Base-by-base conservation (phyloP, 2,329 filamentous ascomycete species). In the Ilyonectria sp. region DNA sequence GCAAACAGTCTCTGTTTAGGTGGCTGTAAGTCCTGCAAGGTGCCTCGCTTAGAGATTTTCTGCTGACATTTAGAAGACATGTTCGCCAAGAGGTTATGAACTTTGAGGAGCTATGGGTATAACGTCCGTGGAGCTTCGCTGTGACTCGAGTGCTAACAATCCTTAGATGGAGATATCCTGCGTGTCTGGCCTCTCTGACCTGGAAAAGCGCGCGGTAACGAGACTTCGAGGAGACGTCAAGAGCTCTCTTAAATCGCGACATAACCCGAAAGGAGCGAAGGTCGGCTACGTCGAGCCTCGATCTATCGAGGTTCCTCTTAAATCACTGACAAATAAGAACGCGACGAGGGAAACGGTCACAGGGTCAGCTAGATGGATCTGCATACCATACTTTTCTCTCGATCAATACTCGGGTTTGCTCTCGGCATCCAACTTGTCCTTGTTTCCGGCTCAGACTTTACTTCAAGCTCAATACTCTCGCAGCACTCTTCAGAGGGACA, bases 311-410 rank as follows among this genome's bases (percentile, higher is more conserved):
- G 70, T 81, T 6, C 65, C 77, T 4, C 75, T 84, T 65, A 68
- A 76, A 67, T 53, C 67, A 31, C 64, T 62, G 23, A 71, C 74
- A 40, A 75, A 75, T 26, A 69, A 75, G 26, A 35, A 54, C 3
- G 60, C 63, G 4, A 35, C 63, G 1, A 53, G 68, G 6, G 63
- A 71, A 2, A 53, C 60, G 55, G 7, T 70, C 59, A 56, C 57
- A 43, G 54, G 67, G 10, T 58, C 70, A 1, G 77, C 78, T 0
- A 79, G 78, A 21, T 86, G 84, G 84, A 69, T 85, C 3, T 85
- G 82, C 33, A 74, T 86, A 15, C 85, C 85, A 0, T 86, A 86
- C 67, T 86, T 87, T 68, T 79, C 79, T 2, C 77, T 86, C 0
- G 80, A 84, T 57, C 78, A 79, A 26, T 86, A 85, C 63, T 80